A percentile compares a stretch with the other conserved stretches of the same genome.
Evolutionary conservation across 1,284 basidiomycete genomes (phyloP).

Genomic region (Cutaneotrichosporon sp.): DNA sequence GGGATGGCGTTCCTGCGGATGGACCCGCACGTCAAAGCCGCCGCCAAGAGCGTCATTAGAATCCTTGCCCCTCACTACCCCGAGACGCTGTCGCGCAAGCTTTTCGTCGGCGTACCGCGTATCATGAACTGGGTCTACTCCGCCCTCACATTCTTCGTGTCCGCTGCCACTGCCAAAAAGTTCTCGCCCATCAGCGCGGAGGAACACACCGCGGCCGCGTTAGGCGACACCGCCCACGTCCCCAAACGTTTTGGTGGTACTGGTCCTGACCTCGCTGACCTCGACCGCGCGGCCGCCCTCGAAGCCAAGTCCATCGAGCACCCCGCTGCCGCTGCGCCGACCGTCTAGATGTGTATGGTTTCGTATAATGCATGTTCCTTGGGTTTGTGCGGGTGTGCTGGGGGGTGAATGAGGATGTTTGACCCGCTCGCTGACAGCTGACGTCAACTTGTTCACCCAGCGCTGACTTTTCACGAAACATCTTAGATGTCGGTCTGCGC

Average conservation of each 20-base stretch:
- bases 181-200: conserved; percentile 24
- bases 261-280: conserved; percentile 13
- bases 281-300: conserved; percentile 4
- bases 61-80: conserved; percentile 28
- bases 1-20: conserved; percentile 28
- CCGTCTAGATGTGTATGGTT: too few species aligned
- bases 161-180: conserved; percentile 23
- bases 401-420: too few species aligned
- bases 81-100: conserved; percentile 26
- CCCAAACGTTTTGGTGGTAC: conserved; percentile 24
- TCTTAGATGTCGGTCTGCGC: too few species aligned
- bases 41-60: conserved; percentile 23
- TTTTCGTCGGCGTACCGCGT: conserved; percentile 28
- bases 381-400: too few species aligned
- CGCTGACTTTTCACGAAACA: too few species aligned
- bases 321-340: too few species aligned
- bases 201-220: conserved; percentile 15
- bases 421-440: too few species aligned
- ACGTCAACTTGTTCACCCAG: too few species aligned
- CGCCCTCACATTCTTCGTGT: conserved; percentile 22
- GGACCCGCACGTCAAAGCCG: conserved; percentile 25
- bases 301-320: not conserved
- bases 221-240: conserved; percentile 18
- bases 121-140: conserved; percentile 31
- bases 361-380: too few species aligned